Evolutionary conservation across 305 asterid genomes (phyloP).

Genomic region (Fraxinus sp.): DNA sequence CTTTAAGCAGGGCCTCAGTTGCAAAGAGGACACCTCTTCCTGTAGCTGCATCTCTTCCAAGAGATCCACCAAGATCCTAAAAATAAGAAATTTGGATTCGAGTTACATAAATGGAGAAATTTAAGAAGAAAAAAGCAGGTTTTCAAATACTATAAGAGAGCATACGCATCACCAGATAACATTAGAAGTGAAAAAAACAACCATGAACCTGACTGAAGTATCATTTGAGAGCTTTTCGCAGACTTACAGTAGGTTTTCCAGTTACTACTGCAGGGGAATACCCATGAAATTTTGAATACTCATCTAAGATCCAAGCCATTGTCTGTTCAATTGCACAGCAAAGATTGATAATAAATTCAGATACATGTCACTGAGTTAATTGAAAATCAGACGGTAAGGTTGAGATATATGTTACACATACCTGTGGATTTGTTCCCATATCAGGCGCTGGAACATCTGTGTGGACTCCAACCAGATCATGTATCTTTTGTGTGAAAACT

Average conservation of each 20-base stretch:
- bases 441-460: conserved; percentile 90
- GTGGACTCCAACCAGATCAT: conserved; percentile 73
- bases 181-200: background rate
- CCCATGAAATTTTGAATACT: conserved; percentile 91
- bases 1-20: conserved; percentile 72
- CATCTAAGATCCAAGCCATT: conserved; percentile 95
- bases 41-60: conserved; percentile 92
- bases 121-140: background rate
- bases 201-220: background rate
- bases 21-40: conserved; percentile 85
- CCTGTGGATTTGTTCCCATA: conserved; percentile 90
- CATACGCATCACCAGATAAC: background rate
- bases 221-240: background rate
- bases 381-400: conserved; percentile 18
- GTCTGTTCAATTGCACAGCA: conserved; percentile 40
- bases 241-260: conserved; percentile 79
- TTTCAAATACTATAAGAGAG: background rate
- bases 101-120: background rate
- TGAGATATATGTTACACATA: background rate
- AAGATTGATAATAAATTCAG: background rate
- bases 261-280: conserved; percentile 90
- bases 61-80: conserved; percentile 93
- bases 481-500: conserved; percentile 86
- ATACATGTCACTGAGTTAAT: background rate
- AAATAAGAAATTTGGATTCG: background rate